phyloP scores from a whole-genome alignment of 176 grass and related monocot species.

The Guadua angustifolia region DNA sequence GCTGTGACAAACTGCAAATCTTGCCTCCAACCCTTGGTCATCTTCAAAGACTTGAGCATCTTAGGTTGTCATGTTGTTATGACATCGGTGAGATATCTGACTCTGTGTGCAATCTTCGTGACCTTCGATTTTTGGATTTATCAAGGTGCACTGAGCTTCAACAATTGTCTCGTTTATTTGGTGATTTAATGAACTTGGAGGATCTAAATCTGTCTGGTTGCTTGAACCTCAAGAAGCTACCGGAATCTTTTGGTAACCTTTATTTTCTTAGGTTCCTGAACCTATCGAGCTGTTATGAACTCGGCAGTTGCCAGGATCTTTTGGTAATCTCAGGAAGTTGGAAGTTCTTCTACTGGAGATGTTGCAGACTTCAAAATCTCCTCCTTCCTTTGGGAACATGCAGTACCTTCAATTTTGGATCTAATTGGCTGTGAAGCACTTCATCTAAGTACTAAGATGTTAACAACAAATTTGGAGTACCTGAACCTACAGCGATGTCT shows the following conservation, averaged over 20 bases:
- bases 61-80: conserved; percentile 18
- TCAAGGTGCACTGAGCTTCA: conserved; percentile 38
- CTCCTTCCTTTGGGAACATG: conserved; percentile 15
- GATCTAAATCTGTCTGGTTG: conserved; percentile 45
- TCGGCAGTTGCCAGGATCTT: conserved; percentile 32
- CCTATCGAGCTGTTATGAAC: conserved; percentile 43
- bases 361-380: conserved; percentile 36
- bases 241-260: conserved; percentile 49
- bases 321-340: conserved; percentile 20
- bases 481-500: conserved; percentile 32
- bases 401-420: conserved; percentile 38
- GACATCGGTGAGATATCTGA: neutral
- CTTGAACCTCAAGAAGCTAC: conserved; percentile 33
- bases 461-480: conserved; percentile 35
- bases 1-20: neutral
- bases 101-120: conserved; percentile 9
- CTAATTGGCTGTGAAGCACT: conserved; percentile 41
- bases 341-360: conserved; percentile 44
- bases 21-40: conserved; percentile 18
- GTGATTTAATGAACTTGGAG: conserved; percentile 35
- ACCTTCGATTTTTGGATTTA: conserved; percentile 41
- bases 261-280: conserved; percentile 37
- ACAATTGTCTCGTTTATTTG: conserved; percentile 25
- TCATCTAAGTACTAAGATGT: conserved; percentile 13
- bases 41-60: conserved; percentile 24